These are phyloP conservation scores for Penicillium longicatenatum DNA, from an alignment of 495 filamentous ascomycete species.

Conservation along the genomic window DNA sequence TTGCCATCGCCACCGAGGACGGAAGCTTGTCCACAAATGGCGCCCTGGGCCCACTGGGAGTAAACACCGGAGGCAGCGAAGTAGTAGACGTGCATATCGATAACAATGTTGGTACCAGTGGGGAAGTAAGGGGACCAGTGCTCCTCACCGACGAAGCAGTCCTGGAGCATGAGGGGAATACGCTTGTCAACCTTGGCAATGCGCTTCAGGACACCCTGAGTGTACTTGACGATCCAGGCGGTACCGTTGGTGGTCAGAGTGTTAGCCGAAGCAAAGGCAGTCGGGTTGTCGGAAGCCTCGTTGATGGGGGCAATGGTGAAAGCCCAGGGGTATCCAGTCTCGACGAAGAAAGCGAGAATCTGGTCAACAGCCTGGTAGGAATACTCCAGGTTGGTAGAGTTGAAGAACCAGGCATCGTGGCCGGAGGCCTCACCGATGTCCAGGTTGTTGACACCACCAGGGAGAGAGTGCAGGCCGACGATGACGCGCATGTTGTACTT, in stretches of 20 bases:
- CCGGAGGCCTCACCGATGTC: slow-evolving; percentile 28
- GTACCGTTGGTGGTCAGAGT: slow-evolving; percentile 16
- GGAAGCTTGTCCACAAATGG: slow-evolving; percentile 18
- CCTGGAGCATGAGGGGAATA: slow-evolving; percentile 15
- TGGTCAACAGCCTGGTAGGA: slow-evolving; percentile 26
- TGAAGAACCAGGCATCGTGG: slow-evolving; percentile 30
- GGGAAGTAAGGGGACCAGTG: slow-evolving; percentile 18
- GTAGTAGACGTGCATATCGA: slow-evolving; percentile 20
- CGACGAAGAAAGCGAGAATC: slow-evolving; percentile 23
- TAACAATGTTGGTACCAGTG: slow-evolving; percentile 14
- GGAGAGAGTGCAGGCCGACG: slow-evolving; percentile 30
- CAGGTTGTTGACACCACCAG: slow-evolving; percentile 28
- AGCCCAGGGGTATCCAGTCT: slow-evolving; percentile 21
- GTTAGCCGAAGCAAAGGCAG: slow-evolving; percentile 7
- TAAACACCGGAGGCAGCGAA: slow-evolving; percentile 19
- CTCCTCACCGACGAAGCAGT: slow-evolving; percentile 19
- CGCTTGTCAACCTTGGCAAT: slow-evolving; percentile 15
- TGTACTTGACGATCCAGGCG: slow-evolving; percentile 17
- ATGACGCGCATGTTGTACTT: slow-evolving; percentile 33
- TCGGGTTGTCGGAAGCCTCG: slow-evolving; percentile 19
- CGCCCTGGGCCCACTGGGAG: slow-evolving; percentile 20
- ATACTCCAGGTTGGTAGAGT: slow-evolving; percentile 28
- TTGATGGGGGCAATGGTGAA: slow-evolving; percentile 28
- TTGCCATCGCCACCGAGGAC: slow-evolving; percentile 17
- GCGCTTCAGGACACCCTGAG: slow-evolving; percentile 5